Percentiles rank a stretch among this genome's conserved stretches.
Conservation (phyloP, 192 early-diverging fungal genomes). For the Oehlia diaphana region DNA sequence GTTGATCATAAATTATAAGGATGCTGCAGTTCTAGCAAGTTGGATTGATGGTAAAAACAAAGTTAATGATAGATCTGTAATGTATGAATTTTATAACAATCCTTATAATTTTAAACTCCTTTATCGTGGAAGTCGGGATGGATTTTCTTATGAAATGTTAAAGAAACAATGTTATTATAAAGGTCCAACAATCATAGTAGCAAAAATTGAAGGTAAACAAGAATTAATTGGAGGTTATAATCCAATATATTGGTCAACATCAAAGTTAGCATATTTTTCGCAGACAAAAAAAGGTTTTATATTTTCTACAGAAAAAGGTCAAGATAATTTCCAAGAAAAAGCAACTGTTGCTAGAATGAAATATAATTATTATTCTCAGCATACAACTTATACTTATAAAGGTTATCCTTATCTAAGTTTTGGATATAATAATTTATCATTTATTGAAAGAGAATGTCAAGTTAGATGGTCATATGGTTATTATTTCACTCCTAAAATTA, state of each 20-base stretch:
- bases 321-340: constrained; percentile 6
- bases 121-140: neutral
- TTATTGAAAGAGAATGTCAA: neutral
- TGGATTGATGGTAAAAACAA: constrained; percentile 7
- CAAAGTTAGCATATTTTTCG: neutral
- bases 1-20: neutral
- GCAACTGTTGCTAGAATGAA: neutral
- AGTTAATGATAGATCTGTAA: neutral
- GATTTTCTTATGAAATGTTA: constrained; percentile 3
- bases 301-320: neutral
- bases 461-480: neutral
- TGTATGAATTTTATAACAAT: neutral
- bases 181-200: neutral
- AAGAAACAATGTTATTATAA: neutral
- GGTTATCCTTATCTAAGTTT: neutral
- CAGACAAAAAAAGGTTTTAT: neutral
- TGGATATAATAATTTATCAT: neutral
- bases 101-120: constrained; percentile 16
- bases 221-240: constrained; percentile 4
- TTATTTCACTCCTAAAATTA: neutral
- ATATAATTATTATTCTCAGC: neutral
- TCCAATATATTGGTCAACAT: neutral
- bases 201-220: neutral
- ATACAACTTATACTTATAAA: neutral
- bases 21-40: neutral